A percentile compares a stretch with the other conserved stretches of the same genome.
phyloP scores from a whole-genome alignment of 257 asterid species.

The Euphrasia confusa region DNA sequence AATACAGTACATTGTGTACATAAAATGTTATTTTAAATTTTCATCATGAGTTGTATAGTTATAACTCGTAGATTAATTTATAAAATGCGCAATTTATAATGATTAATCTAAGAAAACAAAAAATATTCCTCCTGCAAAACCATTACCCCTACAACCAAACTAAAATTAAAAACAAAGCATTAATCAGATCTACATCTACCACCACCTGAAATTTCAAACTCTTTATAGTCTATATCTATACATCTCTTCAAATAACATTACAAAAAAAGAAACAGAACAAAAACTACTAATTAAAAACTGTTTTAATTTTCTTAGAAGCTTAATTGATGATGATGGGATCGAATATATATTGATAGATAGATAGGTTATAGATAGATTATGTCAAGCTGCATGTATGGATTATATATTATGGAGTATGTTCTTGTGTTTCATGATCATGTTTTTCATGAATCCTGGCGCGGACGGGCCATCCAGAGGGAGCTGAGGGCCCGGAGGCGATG shows the following conservation, averaged over 20 bases:
- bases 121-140: no score
- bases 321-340: background rate
- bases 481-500: slow-evolving; percentile 91
- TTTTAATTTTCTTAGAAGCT: slow-evolving; percentile 5
- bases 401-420: no score
- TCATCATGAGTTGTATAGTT: no score
- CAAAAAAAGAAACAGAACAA: background rate
- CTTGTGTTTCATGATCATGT: no score
- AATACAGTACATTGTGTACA: no score
- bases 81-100: no score
- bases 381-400: background rate
- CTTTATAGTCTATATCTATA: slow-evolving; percentile 29
- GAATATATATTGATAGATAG: no score
- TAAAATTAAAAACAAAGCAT: slow-evolving; percentile 1
- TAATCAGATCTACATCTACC: slow-evolving; percentile 28
- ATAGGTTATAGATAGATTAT: slow-evolving; percentile 23
- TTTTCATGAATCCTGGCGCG: slow-evolving; percentile 40
- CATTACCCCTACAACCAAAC: no score
- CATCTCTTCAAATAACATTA: slow-evolving; percentile 26
- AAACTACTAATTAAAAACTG: slow-evolving; percentile 24
- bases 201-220: slow-evolving; percentile 21
- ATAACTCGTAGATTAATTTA: no score
- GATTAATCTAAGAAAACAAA: background rate
- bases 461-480: slow-evolving; percentile 70
- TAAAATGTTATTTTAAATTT: no score